Conservation (phyloP, 345 rosid genomes). For the Eucalyptus regnans region DNA sequence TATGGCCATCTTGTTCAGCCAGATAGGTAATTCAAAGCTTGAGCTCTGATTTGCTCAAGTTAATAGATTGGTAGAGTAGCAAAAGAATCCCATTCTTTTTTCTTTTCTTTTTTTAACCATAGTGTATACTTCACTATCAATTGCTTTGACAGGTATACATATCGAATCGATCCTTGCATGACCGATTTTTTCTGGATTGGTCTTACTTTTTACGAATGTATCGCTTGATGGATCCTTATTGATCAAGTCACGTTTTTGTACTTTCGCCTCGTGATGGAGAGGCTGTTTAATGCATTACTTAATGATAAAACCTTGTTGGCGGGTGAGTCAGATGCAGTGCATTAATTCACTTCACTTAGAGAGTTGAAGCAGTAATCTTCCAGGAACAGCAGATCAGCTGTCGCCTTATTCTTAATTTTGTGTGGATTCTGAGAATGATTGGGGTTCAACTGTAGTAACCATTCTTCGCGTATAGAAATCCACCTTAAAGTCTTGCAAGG, state of each 20-base stretch:
- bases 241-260: not conserved
- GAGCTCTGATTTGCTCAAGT: constrained; percentile 20
- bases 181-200: not conserved
- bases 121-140: not conserved
- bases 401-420: not conserved
- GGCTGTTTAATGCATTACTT: not conserved
- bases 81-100: not conserved
- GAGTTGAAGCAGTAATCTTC: not conserved
- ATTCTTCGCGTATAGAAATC: not conserved
- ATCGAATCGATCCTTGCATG: not conserved
- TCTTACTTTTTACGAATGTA: not conserved
- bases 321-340: not conserved
- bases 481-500: not conserved
- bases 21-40: constrained; percentile 34
- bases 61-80: not conserved
- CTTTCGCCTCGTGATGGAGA: not conserved
- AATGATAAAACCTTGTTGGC: not conserved
- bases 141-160: not conserved
- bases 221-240: not conserved
- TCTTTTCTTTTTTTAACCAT: not conserved
- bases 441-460: not conserved
- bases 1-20: constrained; percentile 63
- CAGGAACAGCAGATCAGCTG: not conserved
- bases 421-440: not conserved
- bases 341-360: not conserved